phyloP scores from a whole-genome alignment of 768 basidiomycete genomes.

The Termitomyces sp. region DNA sequence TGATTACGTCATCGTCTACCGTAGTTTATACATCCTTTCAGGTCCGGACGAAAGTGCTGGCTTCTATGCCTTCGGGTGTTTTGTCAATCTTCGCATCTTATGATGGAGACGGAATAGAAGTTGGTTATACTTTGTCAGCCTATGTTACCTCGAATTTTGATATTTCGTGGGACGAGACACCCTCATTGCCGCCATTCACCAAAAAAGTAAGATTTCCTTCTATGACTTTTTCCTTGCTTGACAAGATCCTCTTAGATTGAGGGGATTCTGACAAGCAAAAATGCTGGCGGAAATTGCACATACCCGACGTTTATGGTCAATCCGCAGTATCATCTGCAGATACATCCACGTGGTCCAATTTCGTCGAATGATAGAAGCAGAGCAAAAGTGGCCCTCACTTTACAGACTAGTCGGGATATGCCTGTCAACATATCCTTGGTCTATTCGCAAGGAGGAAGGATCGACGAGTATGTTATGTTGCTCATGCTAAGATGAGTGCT shows the following conservation, averaged over 20 bases:
- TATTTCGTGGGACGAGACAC: conserved; percentile 45
- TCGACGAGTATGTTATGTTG: conserved; percentile 62
- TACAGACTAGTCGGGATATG: conserved; percentile 58
- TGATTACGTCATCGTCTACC: background rate
- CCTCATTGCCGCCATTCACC: conserved; percentile 33
- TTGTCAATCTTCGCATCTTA: conserved; percentile 63
- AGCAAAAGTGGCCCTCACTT: conserved; percentile 37
- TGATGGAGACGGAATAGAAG: conserved; percentile 57
- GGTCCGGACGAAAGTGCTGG: background rate
- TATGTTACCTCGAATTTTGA: conserved; percentile 38
- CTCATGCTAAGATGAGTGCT: background rate
- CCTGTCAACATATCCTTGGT: conserved; percentile 72
- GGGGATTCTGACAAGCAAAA: conserved; percentile 61
- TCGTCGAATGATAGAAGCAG: conserved; percentile 23
- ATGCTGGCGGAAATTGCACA: conserved; percentile 80
- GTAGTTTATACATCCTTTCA: background rate
- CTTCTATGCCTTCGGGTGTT: conserved; percentile 24
- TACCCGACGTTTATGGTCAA: conserved; percentile 84
- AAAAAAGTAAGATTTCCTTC: conserved; percentile 27
- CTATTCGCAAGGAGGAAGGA: conserved; percentile 72
- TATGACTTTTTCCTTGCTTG: background rate
- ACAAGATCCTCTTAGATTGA: conserved; percentile 39
- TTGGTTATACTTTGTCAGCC: conserved; percentile 67
- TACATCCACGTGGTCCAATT: conserved; percentile 35
- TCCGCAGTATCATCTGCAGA: conserved; percentile 76